Evolutionary conservation across 805 yeast genomes (phyloP), one percentile per base, ranked within the genome.

Genomic region (Starmerella apis): DNA sequence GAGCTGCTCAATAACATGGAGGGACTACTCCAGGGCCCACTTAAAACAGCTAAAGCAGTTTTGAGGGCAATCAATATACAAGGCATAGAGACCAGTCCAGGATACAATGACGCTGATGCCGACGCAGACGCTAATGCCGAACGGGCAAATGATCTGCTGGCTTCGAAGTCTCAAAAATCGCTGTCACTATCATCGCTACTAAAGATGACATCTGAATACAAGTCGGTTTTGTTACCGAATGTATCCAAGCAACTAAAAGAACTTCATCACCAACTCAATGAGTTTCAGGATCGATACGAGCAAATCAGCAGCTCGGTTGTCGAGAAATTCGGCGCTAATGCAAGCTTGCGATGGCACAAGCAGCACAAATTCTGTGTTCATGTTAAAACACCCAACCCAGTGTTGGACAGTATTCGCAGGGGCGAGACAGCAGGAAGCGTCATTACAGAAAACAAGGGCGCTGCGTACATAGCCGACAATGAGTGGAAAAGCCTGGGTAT

Each of bases 401-500:
- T 30, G 4, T 11, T 42, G 28, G 25, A 20, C 30, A 19, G 54
- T 43, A 23, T 37, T 14, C 42, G 42, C 28, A 9, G n/a, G 10
- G 42, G 42, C 28, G 30, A 37, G 18, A 24, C 24, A 19, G 51
- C 49, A 0, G 58, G 55, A 5, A 49, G 70, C 57, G 55, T 69
- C 49, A 46, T 71, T n/a, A 64, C 65, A 14, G 63, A 71, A 43
- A 72, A 76, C 19, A 65, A 68, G 7, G 68, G 71, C 18, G 64
- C 79, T 0, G 60, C 75, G 3, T 70, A 75, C 66, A 61, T 80
- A 19, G 65, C 72, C 0, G 65, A 68, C 25, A 27, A 25, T 1
- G 59, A 75, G 61, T 80, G 87, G 79, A 63, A 71, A 0, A 57
- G 67, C 0, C 68, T 85, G 24, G 83, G 83, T 0, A 60, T 66